These are phyloP conservation scores for Lichenothelia convexa DNA, from an alignment of 495 filamentous ascomycete genomes.

Conservation along the genomic window DNA sequence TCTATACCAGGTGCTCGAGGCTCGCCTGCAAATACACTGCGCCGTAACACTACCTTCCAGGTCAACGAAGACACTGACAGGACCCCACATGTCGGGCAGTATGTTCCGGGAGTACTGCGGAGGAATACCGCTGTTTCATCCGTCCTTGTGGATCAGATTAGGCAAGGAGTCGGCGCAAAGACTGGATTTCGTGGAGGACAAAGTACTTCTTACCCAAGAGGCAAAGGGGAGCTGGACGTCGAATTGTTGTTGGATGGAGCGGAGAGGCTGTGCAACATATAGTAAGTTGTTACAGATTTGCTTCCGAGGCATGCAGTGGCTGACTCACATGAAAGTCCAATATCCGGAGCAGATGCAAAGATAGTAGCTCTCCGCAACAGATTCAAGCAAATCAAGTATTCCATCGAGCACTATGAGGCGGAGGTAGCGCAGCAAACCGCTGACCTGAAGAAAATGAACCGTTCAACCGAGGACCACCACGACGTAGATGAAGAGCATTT, in stretches of 20 bases:
- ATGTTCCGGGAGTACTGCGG: slow-evolving; percentile 37
- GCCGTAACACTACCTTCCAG: slow-evolving; percentile 30
- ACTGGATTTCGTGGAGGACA: slow-evolving; percentile 20
- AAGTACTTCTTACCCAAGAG: slow-evolving; percentile 23
- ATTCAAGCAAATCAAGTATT: slow-evolving; percentile 52
- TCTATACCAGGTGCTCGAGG: slow-evolving; percentile 21
- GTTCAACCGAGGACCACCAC: slow-evolving; percentile 27
- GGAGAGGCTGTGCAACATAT: slow-evolving; percentile 77
- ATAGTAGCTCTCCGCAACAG: slow-evolving; percentile 55
- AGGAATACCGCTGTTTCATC: slow-evolving; percentile 77
- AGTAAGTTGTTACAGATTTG: slow-evolving; percentile 30
- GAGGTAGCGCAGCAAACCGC: slow-evolving; percentile 61
- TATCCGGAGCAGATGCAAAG: slow-evolving; percentile 64
- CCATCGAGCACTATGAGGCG: slow-evolving; percentile 59
- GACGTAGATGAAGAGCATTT: slow-evolving; percentile 17
- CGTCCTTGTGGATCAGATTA: slow-evolving; percentile 70
- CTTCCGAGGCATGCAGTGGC: neutral
- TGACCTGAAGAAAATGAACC: slow-evolving; percentile 58
- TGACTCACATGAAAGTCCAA: slow-evolving; percentile 31
- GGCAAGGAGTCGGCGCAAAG: slow-evolving; percentile 32
- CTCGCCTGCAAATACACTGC: slow-evolving; percentile 25
- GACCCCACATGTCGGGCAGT: no score
- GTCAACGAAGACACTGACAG: slow-evolving; percentile 19
- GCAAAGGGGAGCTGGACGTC: slow-evolving; percentile 60
- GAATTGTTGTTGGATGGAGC: slow-evolving; percentile 72